Evolutionary conservation across 2,329 filamentous ascomycete species (phyloP), one percentile per base, ranked within the genome.

Genomic region (Dactylellina leptospora): DNA sequence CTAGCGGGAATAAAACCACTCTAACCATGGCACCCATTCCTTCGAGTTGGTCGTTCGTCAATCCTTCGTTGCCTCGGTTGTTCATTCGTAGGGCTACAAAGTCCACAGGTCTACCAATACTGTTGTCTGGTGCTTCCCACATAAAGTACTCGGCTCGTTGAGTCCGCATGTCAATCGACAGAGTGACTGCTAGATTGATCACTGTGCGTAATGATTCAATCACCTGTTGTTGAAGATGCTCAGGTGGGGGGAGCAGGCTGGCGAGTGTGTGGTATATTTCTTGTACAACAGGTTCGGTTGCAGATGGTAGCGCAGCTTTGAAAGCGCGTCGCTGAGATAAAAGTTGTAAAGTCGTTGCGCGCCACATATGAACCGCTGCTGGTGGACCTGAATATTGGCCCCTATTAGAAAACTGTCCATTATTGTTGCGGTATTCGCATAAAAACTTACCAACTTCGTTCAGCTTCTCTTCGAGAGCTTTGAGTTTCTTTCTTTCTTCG

Each of bases 91-190:
- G 97, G 77, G 96, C 86, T 28, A 90, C 86, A 0, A 93, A 90
- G 78, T 96, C 96, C 86, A 99, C 99, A 70, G 87, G 85, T 8
- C 97, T 91, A 63, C 93, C 93, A 60, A 91, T 90, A 13, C 89
- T 85, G 6, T 99, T 86, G 78, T 97, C 93, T 62, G 96, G 84
- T 3, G 95, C 95, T 25, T 95, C 93, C 16, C 97, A 87, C 93
- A 99, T 99, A 83, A 96, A 95, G 82, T 96, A 99, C 82, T 97
- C 95, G 36, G 95, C 92, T 70, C 92, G 88, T 80, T 99, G 95
- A 13, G 90, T 96, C 79, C 95, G 92, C 95, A 99, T 99, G 82
- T 97, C 93, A 75, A 99, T 88, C 0, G 92, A 92, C 9, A 99
- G 86, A 68, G 91, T 90, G 53, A 97, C 95, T 0, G 96, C 95